Base-by-base conservation (phyloP, 176 grass and related monocot genomes). In the Panicum miliaceum region DNA sequence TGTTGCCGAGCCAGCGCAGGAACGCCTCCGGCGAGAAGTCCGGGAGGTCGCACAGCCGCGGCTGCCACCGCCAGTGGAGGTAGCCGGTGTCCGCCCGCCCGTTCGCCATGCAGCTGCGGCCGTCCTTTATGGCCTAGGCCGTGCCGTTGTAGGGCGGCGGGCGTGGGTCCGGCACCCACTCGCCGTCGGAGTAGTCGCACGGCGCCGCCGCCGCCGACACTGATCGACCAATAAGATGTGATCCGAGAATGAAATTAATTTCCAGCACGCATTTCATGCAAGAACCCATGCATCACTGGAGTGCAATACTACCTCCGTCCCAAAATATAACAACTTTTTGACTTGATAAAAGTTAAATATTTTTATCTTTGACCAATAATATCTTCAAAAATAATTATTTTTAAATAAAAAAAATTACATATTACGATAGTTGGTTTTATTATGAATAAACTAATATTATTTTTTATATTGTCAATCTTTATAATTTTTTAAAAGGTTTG, bases 21-120 rank as follows among this genome's bases (percentile, higher is more conserved):
- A 97, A 94, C 0, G 81, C 60, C 0, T 3, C 36, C 12, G 92
- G 86, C 1, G 90, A 81, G 83, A 94, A 94, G 37, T 19, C 70
- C 9, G 89, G 92, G 34, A 94, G 84, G 61, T 20, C 36, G 89
- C 92, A 94, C 23, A 38, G 32, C 4, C 34, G 66, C 26, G 92
- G 92, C 54, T 41, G 83, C 92, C 92, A 94, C 32, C 92, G 83
- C 92, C 92, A 94, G 70, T 87, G 64, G 34, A 91, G 70, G 80
- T 94, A 94, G 9, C 71, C 92, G 2, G 86, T 85, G 76, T 94
- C 92, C 1, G 89, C 60, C 2, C 84, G 89, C 29, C 92, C 89
- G 76, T 94, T 84, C n/a, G 64, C 65, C 86, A 87, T 89, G 84
- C 92, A 94, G 64, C 91, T 94, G 64, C 89, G 92, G 10, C 87